These are phyloP conservation scores for Alopecurus myosuroides DNA, from an alignment of 176 grass and related monocot genomes.

Conservation along the genomic window DNA sequence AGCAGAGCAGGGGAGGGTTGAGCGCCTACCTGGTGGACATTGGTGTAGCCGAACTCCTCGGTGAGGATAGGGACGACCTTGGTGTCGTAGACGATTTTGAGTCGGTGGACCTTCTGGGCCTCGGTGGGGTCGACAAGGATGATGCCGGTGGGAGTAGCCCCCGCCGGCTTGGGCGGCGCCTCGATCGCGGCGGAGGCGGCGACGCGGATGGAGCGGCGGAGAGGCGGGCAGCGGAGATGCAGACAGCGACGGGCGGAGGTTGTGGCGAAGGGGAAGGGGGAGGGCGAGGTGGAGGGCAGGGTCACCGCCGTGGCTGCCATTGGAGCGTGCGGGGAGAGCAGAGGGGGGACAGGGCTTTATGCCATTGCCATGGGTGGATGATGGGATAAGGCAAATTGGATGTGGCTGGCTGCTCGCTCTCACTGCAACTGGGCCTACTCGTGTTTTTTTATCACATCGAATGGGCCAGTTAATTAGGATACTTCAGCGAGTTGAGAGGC, in stretches of 20 bases:
- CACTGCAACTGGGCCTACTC: not conserved
- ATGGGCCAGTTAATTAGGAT: not conserved
- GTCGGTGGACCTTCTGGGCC: slow-evolving; percentile 56
- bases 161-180: slow-evolving; percentile 40
- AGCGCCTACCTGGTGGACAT: slow-evolving; percentile 77
- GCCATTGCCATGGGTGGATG: slow-evolving; percentile 9
- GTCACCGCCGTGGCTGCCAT: slow-evolving; percentile 60
- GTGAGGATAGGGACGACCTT: slow-evolving; percentile 82
- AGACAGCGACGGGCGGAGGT: not conserved
- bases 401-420: slow-evolving; percentile 7
- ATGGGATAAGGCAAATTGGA: slow-evolving; percentile 14
- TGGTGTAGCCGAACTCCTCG: slow-evolving; percentile 77
- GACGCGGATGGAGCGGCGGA: slow-evolving; percentile 23
- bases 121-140: slow-evolving; percentile 70
- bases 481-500: not conserved
- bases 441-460: not conserved
- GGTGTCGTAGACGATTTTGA: slow-evolving; percentile 62
- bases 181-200: slow-evolving; percentile 34
- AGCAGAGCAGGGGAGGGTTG: not conserved
- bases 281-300: slow-evolving; percentile 28
- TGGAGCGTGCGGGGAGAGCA: slow-evolving; percentile 19
- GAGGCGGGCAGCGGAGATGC: not conserved
- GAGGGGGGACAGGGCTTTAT: not conserved
- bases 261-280: slow-evolving; percentile 17
- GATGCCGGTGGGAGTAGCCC: slow-evolving; percentile 48